phyloP scores from a whole-genome alignment of 2,329 filamentous ascomycete species.

The Parastagonospora nodorum region DNA sequence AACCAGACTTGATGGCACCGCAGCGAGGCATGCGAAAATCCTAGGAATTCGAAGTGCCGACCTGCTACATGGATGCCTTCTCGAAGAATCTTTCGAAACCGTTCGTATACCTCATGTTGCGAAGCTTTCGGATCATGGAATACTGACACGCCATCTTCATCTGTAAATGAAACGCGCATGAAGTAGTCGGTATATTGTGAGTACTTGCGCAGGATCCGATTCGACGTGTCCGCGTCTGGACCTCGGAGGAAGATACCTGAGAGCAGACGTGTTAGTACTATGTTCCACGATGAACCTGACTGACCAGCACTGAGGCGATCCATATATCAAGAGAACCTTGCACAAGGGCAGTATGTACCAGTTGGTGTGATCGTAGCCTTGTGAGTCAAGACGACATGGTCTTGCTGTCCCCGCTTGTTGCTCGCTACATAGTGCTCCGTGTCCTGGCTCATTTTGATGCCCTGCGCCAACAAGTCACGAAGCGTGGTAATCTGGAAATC shows the following conservation, averaged over 20 bases:
- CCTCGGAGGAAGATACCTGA: conserved; percentile 49
- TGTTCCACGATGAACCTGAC: background rate
- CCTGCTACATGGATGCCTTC: conserved; percentile 57
- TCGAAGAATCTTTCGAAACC: conserved; percentile 64
- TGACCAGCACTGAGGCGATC: background rate
- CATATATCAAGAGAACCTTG: background rate
- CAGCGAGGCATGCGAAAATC: conserved; percentile 41
- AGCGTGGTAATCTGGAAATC: conserved; percentile 7
- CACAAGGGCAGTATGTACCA: conserved; percentile 21
- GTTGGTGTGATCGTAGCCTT: conserved; percentile 58
- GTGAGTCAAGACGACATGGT: conserved; percentile 52
- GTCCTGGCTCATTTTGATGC: background rate
- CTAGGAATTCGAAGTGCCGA: conserved; percentile 37
- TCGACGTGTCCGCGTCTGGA: conserved; percentile 63
- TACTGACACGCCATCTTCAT: conserved; percentile 72
- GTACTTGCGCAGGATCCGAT: conserved; percentile 38
- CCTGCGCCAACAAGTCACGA: too few species aligned
- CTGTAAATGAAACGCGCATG: conserved; percentile 70
- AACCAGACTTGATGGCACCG: conserved; percentile 40
- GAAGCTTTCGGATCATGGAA: conserved; percentile 56
- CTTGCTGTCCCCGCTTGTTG: conserved; percentile 57
- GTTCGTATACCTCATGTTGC: conserved; percentile 40
- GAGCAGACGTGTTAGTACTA: background rate
- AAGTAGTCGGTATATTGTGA: conserved; percentile 30
- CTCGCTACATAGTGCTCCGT: conserved; percentile 22